These are phyloP conservation scores for Xylariales sp. DNA, from an alignment of 2,329 filamentous ascomycete genomes.

Conservation along the genomic window DNA sequence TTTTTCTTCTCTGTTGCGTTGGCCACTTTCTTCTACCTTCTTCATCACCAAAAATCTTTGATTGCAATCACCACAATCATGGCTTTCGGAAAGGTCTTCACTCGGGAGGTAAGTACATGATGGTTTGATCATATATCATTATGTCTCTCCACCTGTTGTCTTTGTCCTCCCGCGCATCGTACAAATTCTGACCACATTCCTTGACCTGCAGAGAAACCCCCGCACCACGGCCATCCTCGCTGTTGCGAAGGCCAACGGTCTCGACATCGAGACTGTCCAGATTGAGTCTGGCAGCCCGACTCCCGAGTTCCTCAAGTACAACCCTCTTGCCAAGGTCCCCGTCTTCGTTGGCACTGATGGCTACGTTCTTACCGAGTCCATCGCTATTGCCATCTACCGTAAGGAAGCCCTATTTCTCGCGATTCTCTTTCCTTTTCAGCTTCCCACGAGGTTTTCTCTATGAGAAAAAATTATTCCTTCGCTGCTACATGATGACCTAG, in stretches of 20 bases:
- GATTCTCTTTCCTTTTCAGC: slow-evolving; percentile 10
- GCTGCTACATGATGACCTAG: slow-evolving; percentile 70
- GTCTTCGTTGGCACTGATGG: slow-evolving; percentile 91
- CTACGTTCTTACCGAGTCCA: slow-evolving; percentile 81
- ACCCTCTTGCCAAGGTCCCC: slow-evolving; percentile 86
- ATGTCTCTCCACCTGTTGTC: too few relatives aligned
- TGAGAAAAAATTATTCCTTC: too few relatives aligned
- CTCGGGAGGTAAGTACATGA: slow-evolving; percentile 67
- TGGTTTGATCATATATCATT: too few relatives aligned
- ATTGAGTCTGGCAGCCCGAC: slow-evolving; percentile 62
- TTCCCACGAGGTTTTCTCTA: too few relatives aligned
- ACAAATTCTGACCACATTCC: slow-evolving; percentile 8
- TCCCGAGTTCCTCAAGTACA: slow-evolving; percentile 78
- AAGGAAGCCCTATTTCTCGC: slow-evolving; percentile 35
- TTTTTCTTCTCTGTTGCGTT: background rate
- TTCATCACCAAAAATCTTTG: too few relatives aligned
- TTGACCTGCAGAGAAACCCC: slow-evolving; percentile 52
- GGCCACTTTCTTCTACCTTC: too few relatives aligned
- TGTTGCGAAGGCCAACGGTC: slow-evolving; percentile 94
- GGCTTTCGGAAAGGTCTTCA: slow-evolving; percentile 98
- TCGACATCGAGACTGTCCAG: slow-evolving; percentile 83
- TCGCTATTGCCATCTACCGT: slow-evolving; percentile 98
- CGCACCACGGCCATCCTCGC: slow-evolving; percentile 85
- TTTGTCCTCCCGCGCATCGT: slow-evolving; percentile 12
- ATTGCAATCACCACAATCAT: slow-evolving; percentile 56